Evolutionary conservation across 2,329 filamentous ascomycete genomes (phyloP).

Genomic region (Fusarium domesticum): DNA sequence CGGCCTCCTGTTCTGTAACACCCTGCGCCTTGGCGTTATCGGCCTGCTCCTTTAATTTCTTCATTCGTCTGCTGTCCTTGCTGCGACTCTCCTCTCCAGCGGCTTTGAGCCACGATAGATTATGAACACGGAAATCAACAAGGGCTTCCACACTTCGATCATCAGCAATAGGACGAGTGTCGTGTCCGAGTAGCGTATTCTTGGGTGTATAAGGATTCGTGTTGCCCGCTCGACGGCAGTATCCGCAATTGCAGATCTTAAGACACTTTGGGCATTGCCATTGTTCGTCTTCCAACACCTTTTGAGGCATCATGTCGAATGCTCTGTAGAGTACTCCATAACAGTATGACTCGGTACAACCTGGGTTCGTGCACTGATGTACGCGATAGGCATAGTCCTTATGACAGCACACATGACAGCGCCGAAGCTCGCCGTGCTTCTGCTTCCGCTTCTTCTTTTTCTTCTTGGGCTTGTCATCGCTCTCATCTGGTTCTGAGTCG

Average conservation of each 20-base stretch:
- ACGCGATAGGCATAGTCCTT: slow-evolving; percentile 82
- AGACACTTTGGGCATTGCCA: slow-evolving; percentile 90
- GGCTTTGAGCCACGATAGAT: slow-evolving; percentile 74
- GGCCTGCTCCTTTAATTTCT: slow-evolving; percentile 53
- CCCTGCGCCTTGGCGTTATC: slow-evolving; percentile 56
- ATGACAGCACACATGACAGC: slow-evolving; percentile 81
- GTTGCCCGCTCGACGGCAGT: slow-evolving; percentile 65
- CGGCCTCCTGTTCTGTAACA: slow-evolving; percentile 33
- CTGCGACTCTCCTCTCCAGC: slow-evolving; percentile 56
- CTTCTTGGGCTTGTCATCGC: slow-evolving; percentile 59
- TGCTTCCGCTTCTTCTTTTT: slow-evolving; percentile 56
- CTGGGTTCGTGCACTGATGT: slow-evolving; percentile 67
- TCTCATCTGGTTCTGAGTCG: slow-evolving; percentile 52
- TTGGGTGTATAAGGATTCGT: slow-evolving; percentile 81
- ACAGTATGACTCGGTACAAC: slow-evolving; percentile 77
- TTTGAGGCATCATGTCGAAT: slow-evolving; percentile 84
- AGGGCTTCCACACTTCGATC: slow-evolving; percentile 85
- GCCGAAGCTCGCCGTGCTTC: slow-evolving; percentile 53
- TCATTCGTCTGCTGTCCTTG: slow-evolving; percentile 56
- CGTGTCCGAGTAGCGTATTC: slow-evolving; percentile 82
- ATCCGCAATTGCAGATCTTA: slow-evolving; percentile 81
- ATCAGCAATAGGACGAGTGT: slow-evolving; percentile 87
- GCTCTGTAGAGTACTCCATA: slow-evolving; percentile 91
- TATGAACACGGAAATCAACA: slow-evolving; percentile 87
- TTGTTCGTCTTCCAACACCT: slow-evolving; percentile 72